Base-by-base conservation (phyloP, 2,329 filamentous ascomycete genomes). In the Colletotrichum chrysophilum region DNA sequence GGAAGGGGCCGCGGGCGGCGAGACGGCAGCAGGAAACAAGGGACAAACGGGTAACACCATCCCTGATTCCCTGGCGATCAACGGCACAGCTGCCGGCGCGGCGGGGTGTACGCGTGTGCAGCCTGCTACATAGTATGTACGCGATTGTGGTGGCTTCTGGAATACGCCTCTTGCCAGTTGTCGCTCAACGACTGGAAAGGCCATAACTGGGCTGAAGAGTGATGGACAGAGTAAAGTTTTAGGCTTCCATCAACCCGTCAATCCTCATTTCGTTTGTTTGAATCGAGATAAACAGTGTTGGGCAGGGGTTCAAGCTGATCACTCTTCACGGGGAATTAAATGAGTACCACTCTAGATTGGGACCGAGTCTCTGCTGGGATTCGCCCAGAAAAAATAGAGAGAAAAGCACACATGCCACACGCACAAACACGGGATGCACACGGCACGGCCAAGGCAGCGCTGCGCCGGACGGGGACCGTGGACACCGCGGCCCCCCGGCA, bases 241-340 rank as follows among this genome's bases (percentile, higher is more conserved):
- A 64, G 62, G 70, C 70, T 64, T 26, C 26, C 43, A 38, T 21
- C 24, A 14, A 24, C 32, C 34, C 26, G 74, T 26, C 28, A 65
- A 76, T 73, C 74, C 64, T 74, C 65, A 76, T 76, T 73, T 74
- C 70, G 70, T 65, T 68, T 68, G 48, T 65, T 58, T 36, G 34
- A 34, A 64, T 69, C 38, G 36, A 60, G 58, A 48, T 43, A 26
- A 14, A 38, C 36, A 52, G 34, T 52, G 38, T 66, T 38, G 43
- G 61, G 28, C 58, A 55, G 68, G 30, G 36, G 10, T 64, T 64
- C 21, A 24, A 26, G 64, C 48, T 52, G 64, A 68, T 70, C 67
- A 43, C 10, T 32, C 30, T 66, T 48, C 38, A 64, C 43, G 34
- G 64, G 62, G 64, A 38, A 75, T 75, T 60, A 60, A 43, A 67